Base-by-base conservation (phyloP, 495 filamentous ascomycete genomes). In the Diplogelasinospora grovesii region DNA sequence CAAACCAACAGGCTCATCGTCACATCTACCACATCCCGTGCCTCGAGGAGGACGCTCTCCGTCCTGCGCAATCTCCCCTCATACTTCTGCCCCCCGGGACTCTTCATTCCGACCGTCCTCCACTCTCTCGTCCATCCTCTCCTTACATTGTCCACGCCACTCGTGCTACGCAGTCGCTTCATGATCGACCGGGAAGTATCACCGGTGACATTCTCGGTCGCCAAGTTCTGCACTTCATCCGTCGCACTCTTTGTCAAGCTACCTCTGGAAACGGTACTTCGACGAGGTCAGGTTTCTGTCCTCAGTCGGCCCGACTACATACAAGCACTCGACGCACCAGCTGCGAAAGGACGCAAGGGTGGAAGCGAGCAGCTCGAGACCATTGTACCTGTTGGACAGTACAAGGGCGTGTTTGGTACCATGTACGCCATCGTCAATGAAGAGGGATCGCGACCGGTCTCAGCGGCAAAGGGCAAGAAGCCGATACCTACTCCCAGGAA, bases 251-350 rank as follows among this genome's bases (percentile, higher is more conserved):
- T 84, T 44, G 64, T 95, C 41, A 83, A 85, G 45, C 75, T 96
- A 10, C 92, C 92, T 0, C 71, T 97, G 13, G 92, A 98, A 55
- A 96, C 92, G 3, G 85, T 95, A 8, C 74, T 96, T 5, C 79
- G 92, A 10, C 74, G 92, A 37, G 92, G 84, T 0, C 92, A 97
- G 59, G 81, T 89, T 33, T 70, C 77, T 5, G 80, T 85, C 1
- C 61, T 73, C 10, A 50, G 57, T 43, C 63, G 64, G 15, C 63
- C 58, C 7, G 45, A 50, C 8, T 73, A 73, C 39, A 39, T 66
- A 1, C 26, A 54, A 1, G 62, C 70, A 0, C 64, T 77, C 4
- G 67, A 74, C 20, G 43, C 6, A 8, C 20, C 13, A 44, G 38
- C 13, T 53, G 45, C 10, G 64, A 20, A 50, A 18, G 34, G 38